Evolutionary conservation across 164 flowering plant species (phyloP).

Genomic region (Annona cherimola): DNA sequence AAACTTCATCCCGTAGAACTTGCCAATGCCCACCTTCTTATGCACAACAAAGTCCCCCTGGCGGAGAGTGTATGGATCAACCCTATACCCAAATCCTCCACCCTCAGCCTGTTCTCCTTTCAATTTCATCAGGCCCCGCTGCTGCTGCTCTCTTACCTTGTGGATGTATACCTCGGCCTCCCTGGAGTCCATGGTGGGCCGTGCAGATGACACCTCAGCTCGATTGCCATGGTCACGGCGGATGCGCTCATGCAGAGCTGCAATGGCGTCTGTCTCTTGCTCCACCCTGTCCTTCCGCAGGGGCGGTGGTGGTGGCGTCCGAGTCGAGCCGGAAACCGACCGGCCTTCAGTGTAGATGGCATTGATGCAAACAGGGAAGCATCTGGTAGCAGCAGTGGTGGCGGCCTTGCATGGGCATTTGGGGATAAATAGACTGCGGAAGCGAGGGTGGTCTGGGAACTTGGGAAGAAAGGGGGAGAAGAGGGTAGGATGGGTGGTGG

Average conservation of each 20-base stretch:
- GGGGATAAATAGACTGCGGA: slow-evolving; percentile 14
- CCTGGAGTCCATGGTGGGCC: slow-evolving; percentile 42
- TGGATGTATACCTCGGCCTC: slow-evolving; percentile 84
- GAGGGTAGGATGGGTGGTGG: slow-evolving; percentile 8
- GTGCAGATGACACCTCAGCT: slow-evolving; percentile 20
- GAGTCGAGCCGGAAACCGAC: slow-evolving; percentile 16
- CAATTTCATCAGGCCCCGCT: slow-evolving; percentile 77
- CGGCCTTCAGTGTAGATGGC: slow-evolving; percentile 32
- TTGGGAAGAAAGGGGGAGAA: slow-evolving; percentile 8
- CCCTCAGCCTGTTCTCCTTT: slow-evolving; percentile 41
- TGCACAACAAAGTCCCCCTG: slow-evolving; percentile 94
- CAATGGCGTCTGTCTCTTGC: slow-evolving; percentile 41
- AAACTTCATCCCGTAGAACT: slow-evolving; percentile 72
- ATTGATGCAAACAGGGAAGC: slow-evolving; percentile 9
- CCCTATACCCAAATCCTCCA: slow-evolving; percentile 55
- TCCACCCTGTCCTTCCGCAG: slow-evolving; percentile 11
- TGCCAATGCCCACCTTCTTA: slow-evolving; percentile 87
- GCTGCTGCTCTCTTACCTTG: slow-evolving; percentile 87
- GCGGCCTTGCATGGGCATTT: slow-evolving; percentile 10
- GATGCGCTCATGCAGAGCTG: slow-evolving; percentile 58
- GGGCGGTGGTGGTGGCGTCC: background rate
- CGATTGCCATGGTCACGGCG: slow-evolving; percentile 53
- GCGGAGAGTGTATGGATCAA: slow-evolving; percentile 71
- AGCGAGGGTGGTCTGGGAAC: slow-evolving; percentile 18
- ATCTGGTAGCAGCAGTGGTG: slow-evolving; percentile 4